Base-by-base conservation (phyloP, 2,329 filamentous ascomycete genomes). In the Scedosporium minutisporum region DNA sequence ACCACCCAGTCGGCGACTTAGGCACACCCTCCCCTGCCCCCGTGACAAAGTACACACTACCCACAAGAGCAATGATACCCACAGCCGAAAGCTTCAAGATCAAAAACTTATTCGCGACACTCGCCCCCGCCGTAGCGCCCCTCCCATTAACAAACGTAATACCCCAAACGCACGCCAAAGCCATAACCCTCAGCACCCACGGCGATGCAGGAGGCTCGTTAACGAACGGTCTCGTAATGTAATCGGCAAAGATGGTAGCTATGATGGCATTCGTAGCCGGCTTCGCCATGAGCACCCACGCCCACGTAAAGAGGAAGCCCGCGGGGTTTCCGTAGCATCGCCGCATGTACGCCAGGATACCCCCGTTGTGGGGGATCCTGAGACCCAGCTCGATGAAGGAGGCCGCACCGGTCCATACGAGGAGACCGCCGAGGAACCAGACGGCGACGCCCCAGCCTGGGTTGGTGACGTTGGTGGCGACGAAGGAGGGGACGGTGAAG, bases 221-320 rank as follows among this genome's bases (percentile, higher is more conserved):
- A 64, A 96, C 88, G 51, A 89, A 82, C 14, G 92, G 93, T 57
- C 92, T 84, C 61, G 96, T 91, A n/a, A 96, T 78, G 71, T 99
- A 99, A 75, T 99, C 95, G 55, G 93, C 95, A 80, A 97, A 97
- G 70, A 99, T 97, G 67, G 99, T 97, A 66, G 93, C 84, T 66
- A 99, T 91, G 71, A 99, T 99, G 65, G 95, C 95, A 9, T 92
- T 87, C 44, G 90, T 89, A 2, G 95, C 95, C 0, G 95, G 95
- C 76, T 97, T 97, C 65, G 99, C 79, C 12, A 99, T 95, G 64
- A 95, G 84, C 16, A 97, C 91, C 0, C 93, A 93, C 61, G 91
- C 92, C 95, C 95, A 99, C 1, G 93, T 96, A 74, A 97, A 99
- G 41, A 97, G 79, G 71, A 99, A 99, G 0, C 95, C 95, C 1